Base-by-base conservation (phyloP, 768 basidiomycete genomes). In the Phylloporus sp. region DNA sequence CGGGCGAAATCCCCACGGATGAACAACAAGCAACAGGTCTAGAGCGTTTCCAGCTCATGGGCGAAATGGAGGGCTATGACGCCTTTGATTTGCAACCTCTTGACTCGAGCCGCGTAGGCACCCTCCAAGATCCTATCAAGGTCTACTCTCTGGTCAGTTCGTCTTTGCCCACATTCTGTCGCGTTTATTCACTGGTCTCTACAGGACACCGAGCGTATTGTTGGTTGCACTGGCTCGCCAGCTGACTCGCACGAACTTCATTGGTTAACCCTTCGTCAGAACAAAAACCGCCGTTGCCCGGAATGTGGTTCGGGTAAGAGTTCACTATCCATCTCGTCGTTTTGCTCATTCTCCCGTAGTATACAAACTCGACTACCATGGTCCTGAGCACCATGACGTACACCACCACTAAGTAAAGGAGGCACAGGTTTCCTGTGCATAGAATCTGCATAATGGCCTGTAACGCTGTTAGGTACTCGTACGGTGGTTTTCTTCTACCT, bases 151-250 rank as follows among this genome's bases (percentile, higher is more conserved):
- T 87, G 68, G 95, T 95, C 61, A 68, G 93, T 60, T 49, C 52
- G 6, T 6, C 29, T 42, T 3, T 18, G 22, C 7, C 22, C n/a
- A 11, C 9, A 20, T 40, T 36, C 15, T 1, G n/a, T 46, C 32
- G 8, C 28, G 39, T 50, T 49, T 28, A 22, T 50, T 29, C 35
- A 45, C 50, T 10, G n/a, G 3, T 45, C 45, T 26, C 44, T 16
- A 22, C 52, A 95, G 93, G 88, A 88, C 57, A 73, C 80, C 32
- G 81, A 86, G 56, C 91, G 95, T 54, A 80, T 91, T 50, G 76
- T 98, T 66, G 95, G 95, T 41, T 98, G 95, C 79, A 94, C 95
- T 36, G 95, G 95, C 47, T 84, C 80, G 64, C 95, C 95, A 10
- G 91, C 88, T 40, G 95, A 98, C 72, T 95, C 93, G 29, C 95